phyloP scores from a whole-genome alignment of 306 rosid genomes.

The Casuarina glauca region DNA sequence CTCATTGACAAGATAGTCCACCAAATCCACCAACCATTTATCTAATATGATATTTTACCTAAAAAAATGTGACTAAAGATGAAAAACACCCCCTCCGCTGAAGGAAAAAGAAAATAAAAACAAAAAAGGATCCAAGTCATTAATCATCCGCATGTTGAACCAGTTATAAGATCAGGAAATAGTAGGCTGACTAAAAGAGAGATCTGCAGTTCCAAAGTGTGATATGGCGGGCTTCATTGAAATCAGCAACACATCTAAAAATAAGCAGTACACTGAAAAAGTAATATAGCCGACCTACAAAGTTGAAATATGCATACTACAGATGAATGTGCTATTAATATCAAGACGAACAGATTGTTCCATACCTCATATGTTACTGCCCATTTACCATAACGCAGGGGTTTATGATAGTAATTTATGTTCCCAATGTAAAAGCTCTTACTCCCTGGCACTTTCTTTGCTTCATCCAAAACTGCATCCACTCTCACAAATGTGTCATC shows the following conservation, averaged over 20 bases:
- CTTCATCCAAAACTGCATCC: constrained; percentile 55
- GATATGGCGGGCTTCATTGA: background rate
- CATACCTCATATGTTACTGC: constrained; percentile 91
- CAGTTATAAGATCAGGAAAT: background rate
- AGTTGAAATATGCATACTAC: background rate
- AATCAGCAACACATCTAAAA: background rate
- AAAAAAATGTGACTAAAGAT: too few relatives aligned
- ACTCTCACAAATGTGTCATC: constrained; percentile 94
- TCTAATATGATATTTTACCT: background rate
- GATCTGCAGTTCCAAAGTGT: background rate
- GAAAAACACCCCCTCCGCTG: background rate
- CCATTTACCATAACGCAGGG: constrained; percentile 96
- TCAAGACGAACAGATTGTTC: constrained; percentile 13
- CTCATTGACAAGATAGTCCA: background rate
- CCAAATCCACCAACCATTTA: background rate
- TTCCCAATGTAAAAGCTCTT: constrained; percentile 85
- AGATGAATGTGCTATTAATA: background rate
- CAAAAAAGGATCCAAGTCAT: background rate
- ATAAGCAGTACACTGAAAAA: background rate
- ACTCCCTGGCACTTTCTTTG: constrained; percentile 42
- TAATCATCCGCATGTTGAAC: background rate
- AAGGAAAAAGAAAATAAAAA: background rate
- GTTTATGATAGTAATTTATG: constrained; percentile 84
- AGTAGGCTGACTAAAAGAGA: background rate
- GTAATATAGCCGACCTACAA: background rate